Percentiles rank a stretch among this genome's conserved stretches.
Evolutionary conservation across 805 yeast genomes (phyloP).

Genomic region (Saturnispora kantuleensis): DNA sequence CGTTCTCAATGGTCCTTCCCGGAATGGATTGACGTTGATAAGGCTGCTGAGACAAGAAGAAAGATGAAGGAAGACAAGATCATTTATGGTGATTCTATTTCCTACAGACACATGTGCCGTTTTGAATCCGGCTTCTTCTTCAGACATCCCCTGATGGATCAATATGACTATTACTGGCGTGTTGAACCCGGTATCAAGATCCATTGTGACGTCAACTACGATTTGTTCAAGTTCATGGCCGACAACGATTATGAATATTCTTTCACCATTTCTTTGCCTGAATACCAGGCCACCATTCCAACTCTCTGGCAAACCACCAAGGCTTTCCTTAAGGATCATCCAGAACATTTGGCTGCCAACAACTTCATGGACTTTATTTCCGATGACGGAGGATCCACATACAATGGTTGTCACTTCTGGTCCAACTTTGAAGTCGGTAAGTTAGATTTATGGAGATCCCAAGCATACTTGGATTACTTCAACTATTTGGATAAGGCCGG

Average conservation of each 20-base stretch:
- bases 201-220: slow-evolving; percentile 75
- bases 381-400: slow-evolving; percentile 57
- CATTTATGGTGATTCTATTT: slow-evolving; percentile 56
- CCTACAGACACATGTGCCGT: slow-evolving; percentile 88
- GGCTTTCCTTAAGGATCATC: slow-evolving; percentile 49
- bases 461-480: slow-evolving; percentile 62
- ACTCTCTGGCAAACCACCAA: slow-evolving; percentile 69
- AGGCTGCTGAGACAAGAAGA: slow-evolving; percentile 47
- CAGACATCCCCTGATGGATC: slow-evolving; percentile 61
- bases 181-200: slow-evolving; percentile 81
- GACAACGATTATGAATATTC: slow-evolving; percentile 68
- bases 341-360: slow-evolving; percentile 47
- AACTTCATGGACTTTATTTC: slow-evolving; percentile 64
- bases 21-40: slow-evolving; percentile 64
- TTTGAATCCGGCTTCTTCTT: slow-evolving; percentile 85
- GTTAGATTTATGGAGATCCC: slow-evolving; percentile 63
- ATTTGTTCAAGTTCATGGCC: slow-evolving; percentile 71
- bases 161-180: slow-evolving; percentile 91
- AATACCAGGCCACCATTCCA: slow-evolving; percentile 60
- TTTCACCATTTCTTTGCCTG: slow-evolving; percentile 71
- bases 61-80: slow-evolving; percentile 41
- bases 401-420: slow-evolving; percentile 86
- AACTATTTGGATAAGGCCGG: slow-evolving; percentile 69
- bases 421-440: slow-evolving; percentile 80
- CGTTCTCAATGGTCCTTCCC: slow-evolving; percentile 84